Conservation (phyloP, 495 filamentous ascomycete genomes). For the Antarctomyces pellizariae region DNA sequence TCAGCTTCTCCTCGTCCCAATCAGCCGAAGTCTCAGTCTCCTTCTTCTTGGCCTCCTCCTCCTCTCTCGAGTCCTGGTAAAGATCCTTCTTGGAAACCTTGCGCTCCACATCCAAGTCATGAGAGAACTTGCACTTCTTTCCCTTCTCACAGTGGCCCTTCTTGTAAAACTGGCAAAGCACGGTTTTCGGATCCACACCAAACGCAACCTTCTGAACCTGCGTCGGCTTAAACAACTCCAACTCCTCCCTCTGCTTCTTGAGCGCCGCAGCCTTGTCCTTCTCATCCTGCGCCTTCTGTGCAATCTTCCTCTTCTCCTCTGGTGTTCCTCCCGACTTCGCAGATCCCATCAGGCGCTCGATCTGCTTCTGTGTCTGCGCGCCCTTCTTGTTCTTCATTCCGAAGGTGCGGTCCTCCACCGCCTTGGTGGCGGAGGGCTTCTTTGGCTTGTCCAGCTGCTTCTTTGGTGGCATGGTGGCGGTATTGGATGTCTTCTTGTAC, state of each 20-base stretch:
- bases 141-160: conserved; percentile 96
- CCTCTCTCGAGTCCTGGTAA: conserved; percentile 67
- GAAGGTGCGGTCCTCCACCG: conserved; percentile 88
- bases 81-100: conserved; percentile 81
- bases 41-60: conserved; percentile 54
- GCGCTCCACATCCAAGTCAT: conserved; percentile 72
- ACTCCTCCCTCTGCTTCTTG: conserved; percentile 48
- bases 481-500: too few species aligned
- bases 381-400: conserved; percentile 99
- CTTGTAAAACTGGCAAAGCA: conserved; percentile 91
- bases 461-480: conserved; percentile 73
- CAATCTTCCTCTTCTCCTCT: conserved; percentile 72
- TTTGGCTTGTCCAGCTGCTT: conserved; percentile 44
- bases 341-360: conserved; percentile 54
- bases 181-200: conserved; percentile 93
- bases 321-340: conserved; percentile 45
- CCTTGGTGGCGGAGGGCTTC: conserved; percentile 44
- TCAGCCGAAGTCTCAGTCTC: conserved; percentile 82
- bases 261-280: conserved; percentile 66
- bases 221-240: conserved; percentile 80
- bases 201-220: conserved; percentile 94
- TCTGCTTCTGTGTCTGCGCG: conserved; percentile 63
- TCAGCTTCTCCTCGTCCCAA: conserved; percentile 94
- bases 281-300: conserved; percentile 65
- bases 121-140: conserved; percentile 90